Evolutionary conservation across 23 red algal species (phyloP), one percentile per base, ranked within the genome.

Genomic region (Agarophyton chilense): DNA sequence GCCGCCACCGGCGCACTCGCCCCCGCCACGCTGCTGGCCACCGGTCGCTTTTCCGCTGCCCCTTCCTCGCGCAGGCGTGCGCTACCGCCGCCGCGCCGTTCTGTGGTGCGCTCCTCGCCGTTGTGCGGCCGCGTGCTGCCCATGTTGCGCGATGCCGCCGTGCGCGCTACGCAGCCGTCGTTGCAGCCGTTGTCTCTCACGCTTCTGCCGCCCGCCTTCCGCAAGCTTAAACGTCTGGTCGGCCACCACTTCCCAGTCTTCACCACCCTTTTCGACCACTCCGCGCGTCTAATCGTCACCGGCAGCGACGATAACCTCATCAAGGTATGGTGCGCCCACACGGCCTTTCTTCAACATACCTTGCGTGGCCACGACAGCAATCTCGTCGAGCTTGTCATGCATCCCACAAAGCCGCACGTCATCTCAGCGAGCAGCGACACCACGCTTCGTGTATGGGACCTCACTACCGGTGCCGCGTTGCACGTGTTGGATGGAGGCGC

Each of bases 321-420:
- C 68, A 96, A 96, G 51, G 47, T 91, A 21, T 96, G 94, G 94
- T 96, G 73, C 77, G 72, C 88, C n/a, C 66, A 83, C 54, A 92
- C 86, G 18, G 94, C 77, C 40, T 90, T 64, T 57, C 77, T 96
- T 5, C 70, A 67, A 29, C 83, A 66, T 25, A 91, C 86, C 16
- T 53, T 96, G 5, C 88, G 89, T 33, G 88, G 83, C 34, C 94
- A 96, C 41, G 86, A 91, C 42, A 67, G 67, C 51, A 86, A 96
- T 35, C 75, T 96, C 40, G 82, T 84, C 25, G 83, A 90, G 19
- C 64, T 96, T 18, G 94, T 90, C 21, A 54, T 72, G 29, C 87
- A 91, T 56, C 94, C 94, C 25, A 72, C 81, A 56, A 56, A 61
- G 21, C 77, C 77, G 0, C 26, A 75, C 32, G 56, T 96, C 74